These are phyloP conservation scores for Pyrenophora seminiperda DNA, from an alignment of 2,329 filamentous ascomycete genomes.

Conservation along the genomic window DNA sequence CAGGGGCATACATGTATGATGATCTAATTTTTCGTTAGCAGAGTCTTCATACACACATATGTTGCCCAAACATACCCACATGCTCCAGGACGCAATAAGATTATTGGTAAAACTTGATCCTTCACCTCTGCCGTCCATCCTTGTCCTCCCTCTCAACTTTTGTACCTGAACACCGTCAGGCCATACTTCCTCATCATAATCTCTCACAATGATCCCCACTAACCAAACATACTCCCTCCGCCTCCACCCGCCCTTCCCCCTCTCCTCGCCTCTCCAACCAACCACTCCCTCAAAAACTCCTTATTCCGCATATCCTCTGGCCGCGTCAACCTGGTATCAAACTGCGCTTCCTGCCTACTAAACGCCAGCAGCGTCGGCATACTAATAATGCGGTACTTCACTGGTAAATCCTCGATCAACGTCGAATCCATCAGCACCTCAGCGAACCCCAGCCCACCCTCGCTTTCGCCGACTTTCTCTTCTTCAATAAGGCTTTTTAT, in stretches of 20 bases:
- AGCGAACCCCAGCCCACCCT: conserved; percentile 54
- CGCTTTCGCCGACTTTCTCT: conserved; percentile 51
- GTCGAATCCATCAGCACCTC: conserved; percentile 57
- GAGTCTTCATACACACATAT: too few relatives aligned
- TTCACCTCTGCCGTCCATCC: too few relatives aligned
- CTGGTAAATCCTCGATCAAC: conserved; percentile 49
- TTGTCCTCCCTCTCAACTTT: neutral
- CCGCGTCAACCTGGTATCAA: conserved; percentile 52
- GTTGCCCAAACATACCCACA: too few relatives aligned
- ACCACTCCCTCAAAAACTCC: conserved; percentile 53
- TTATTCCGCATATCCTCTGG: conserved; percentile 54
- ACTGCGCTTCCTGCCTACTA: conserved; percentile 56
- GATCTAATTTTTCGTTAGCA: too few relatives aligned
- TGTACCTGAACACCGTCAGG: conserved; percentile 10
- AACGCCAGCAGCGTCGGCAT: conserved; percentile 59
- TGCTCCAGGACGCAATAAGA: too few relatives aligned
- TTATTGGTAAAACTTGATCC: too few relatives aligned
- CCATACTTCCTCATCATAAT: neutral
- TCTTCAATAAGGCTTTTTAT: conserved; percentile 51
- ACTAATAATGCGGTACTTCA: conserved; percentile 49
- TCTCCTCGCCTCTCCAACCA: conserved; percentile 54
- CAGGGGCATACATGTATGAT: too few relatives aligned
- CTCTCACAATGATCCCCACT: conserved; percentile 14
- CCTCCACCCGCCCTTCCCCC: conserved; percentile 54
- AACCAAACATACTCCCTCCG: conserved; percentile 50